Evolutionary conservation across 306 rosid species (phyloP).

Genomic region (Trichosanthes cucumerina): DNA sequence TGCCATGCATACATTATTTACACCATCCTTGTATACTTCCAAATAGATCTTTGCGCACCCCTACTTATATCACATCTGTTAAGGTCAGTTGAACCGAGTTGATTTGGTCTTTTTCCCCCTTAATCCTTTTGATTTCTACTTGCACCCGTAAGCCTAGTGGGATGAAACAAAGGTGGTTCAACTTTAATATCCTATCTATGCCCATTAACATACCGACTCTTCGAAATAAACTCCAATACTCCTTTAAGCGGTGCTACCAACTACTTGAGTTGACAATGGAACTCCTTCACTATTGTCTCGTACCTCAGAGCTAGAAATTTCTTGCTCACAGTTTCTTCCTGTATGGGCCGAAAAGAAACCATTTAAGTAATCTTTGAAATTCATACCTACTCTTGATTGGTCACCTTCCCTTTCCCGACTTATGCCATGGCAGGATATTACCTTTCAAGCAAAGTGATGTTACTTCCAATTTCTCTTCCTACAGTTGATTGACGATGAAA

Average conservation of each 20-base stretch:
- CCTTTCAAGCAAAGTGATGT: neutral
- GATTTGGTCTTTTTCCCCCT: neutral
- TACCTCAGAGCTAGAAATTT: neutral
- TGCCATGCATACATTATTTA: neutral
- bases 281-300: too few species aligned
- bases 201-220: neutral
- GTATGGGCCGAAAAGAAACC: too few species aligned
- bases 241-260: neutral
- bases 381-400: neutral
- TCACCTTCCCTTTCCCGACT: neutral
- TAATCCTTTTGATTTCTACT: neutral
- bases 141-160: neutral
- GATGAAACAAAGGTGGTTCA: neutral
- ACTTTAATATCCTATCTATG: neutral
- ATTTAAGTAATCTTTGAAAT: neutral
- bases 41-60: neutral
- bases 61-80: neutral
- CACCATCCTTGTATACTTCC: neutral
- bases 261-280: too few species aligned
- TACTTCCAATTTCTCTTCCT: neutral
- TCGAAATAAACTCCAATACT: neutral
- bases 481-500: neutral
- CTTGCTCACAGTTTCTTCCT: too few species aligned
- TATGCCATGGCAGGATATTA: neutral
- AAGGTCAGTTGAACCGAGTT: neutral